Evolutionary conservation across 371 early-diverging fungal species (phyloP).

Genomic region (Entomophthora muscae): DNA sequence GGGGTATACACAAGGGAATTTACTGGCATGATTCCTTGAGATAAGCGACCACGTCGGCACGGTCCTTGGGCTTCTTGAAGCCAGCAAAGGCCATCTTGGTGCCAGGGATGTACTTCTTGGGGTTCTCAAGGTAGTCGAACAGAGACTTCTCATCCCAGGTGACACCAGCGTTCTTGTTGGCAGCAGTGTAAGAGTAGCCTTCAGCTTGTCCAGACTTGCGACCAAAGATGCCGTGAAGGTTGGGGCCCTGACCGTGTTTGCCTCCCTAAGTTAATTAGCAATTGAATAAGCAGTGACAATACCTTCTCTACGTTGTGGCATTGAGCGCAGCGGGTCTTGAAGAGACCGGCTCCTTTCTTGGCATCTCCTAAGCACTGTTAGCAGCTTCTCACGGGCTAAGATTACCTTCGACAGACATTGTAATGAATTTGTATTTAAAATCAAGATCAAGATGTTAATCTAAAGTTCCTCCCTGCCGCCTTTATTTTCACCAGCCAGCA

Average conservation of each 20-base stretch:
- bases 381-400: not conserved
- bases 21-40: constrained; percentile 36
- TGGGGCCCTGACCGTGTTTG: constrained; percentile 91
- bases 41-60: constrained; percentile 80
- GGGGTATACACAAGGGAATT: not conserved
- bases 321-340: constrained; percentile 96
- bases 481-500: too few relatives aligned
- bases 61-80: constrained; percentile 85
- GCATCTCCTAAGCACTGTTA: constrained; percentile 8
- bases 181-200: constrained; percentile 86
- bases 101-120: constrained; percentile 92
- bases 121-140: constrained; percentile 86
- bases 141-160: constrained; percentile 73
- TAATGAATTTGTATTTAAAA: too few relatives aligned
- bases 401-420: not conserved
- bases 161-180: constrained; percentile 80
- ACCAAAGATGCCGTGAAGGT: constrained; percentile 83
- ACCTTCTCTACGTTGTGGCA: constrained; percentile 92
- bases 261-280: too few relatives aligned
- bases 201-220: constrained; percentile 71
- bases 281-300: too few relatives aligned
- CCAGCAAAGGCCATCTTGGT: constrained; percentile 98
- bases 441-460: not conserved
- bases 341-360: constrained; percentile 83
- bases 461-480: too few relatives aligned